Percentiles rank a stretch among this genome's conserved stretches.
Conservation (phyloP, 352 stramenopile genomes). For the Phytopythium cucurbitacearum region DNA sequence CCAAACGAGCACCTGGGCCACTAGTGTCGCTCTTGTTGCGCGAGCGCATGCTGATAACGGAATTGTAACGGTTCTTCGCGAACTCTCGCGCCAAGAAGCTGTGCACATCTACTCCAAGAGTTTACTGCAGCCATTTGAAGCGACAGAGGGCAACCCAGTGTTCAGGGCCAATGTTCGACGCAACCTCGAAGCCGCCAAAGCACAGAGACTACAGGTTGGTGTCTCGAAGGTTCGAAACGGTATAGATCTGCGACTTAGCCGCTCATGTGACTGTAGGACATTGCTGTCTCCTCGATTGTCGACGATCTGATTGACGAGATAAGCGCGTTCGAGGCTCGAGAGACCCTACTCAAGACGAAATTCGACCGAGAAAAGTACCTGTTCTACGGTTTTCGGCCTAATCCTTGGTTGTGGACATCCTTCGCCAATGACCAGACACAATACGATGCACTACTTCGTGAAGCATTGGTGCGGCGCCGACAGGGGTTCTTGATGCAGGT, state of each 20-base stretch:
- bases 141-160: conserved; percentile 7
- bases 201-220: conserved; percentile 31
- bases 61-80: conserved; percentile 24
- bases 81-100: conserved; percentile 43
- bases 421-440: conserved; percentile 40
- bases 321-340: conserved; percentile 47
- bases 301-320: conserved; percentile 59
- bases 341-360: conserved; percentile 51
- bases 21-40: conserved; percentile 35
- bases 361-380: conserved; percentile 44
- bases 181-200: conserved; percentile 32
- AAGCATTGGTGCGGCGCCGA: conserved; percentile 34
- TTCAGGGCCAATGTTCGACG: conserved; percentile 18
- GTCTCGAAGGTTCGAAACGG: background rate
- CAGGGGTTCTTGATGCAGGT: conserved; percentile 70
- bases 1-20: conserved; percentile 18
- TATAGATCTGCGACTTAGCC: background rate
- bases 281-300: conserved; percentile 43
- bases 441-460: conserved; percentile 27
- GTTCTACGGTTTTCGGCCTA: conserved; percentile 68
- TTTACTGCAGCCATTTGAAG: conserved; percentile 21
- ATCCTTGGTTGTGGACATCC: conserved; percentile 30
- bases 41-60: conserved; percentile 44
- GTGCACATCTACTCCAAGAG: conserved; percentile 30
- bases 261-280: conserved; percentile 22